Base-by-base conservation (phyloP, 2,329 filamentous ascomycete genomes). In the Aspergillus novofumigatus region DNA sequence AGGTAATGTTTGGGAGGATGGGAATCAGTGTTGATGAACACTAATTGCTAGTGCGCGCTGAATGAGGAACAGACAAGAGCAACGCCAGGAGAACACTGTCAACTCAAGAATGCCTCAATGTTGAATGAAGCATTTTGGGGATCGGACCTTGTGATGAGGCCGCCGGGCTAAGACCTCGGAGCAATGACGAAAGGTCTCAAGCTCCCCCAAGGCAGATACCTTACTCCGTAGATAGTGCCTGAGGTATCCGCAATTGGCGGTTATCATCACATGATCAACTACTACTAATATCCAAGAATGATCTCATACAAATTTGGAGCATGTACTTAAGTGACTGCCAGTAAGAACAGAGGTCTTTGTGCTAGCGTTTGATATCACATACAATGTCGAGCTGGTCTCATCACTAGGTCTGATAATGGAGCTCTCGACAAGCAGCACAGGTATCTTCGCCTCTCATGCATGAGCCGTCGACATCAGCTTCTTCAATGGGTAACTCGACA, bases 41-140 rank as follows among this genome's bases (percentile, higher is more conserved):
- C 55, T 58, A 52, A 51, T 53, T 26, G 49, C 49, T 51, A 42
- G 51, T n/a, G 32, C 32, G 5, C 55, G 53, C 55, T 55, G 58
- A 59, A 51, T 58, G 55, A 7, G 17, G 2, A 7, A 23, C 10
- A 23, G 11, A 47, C 14, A 47, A 23, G 20, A 14, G 41, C 4
- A 7, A 25, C 23, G 14, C 44, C 21, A 26, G 44, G 1, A 47
- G 5, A 5, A 25, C 14, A 14, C 11, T 47, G 44, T 38, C 32
- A 38, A 14, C 11, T 47, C 23, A 47, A 23, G 11, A 23, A 47
- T 4, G 21, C 1, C 20, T 23, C 4, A 23, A 47, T 47, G 23
- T 47, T 47, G 44, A 17, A 47, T 14, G 26, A 47, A 47, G 5
- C 44, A 47, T 47, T 26, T 47, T 47, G 23, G 6, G 25, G n/a